Percentiles rank a stretch among this genome's conserved stretches.
These are phyloP conservation scores for Arthrocladium fulminans DNA, from an alignment of 2,329 filamentous ascomycete genomes.

Conservation along the genomic window DNA sequence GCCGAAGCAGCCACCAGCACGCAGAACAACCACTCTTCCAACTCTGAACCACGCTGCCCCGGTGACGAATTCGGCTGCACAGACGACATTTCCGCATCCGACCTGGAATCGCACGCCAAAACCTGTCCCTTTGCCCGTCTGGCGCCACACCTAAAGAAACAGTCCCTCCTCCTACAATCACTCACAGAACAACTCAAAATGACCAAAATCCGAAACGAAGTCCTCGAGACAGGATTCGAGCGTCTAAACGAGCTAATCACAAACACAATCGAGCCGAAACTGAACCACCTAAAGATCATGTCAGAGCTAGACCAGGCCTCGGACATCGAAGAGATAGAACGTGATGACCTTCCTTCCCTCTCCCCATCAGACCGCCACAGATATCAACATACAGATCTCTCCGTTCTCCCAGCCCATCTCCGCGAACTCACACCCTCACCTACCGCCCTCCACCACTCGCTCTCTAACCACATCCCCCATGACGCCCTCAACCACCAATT, in stretches of 20 bases:
- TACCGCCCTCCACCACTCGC: not conserved
- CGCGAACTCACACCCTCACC: slow-evolving; percentile 18
- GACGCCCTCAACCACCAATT: slow-evolving; percentile 8
- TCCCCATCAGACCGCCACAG: too few relatives aligned
- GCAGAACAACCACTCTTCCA: slow-evolving; percentile 10
- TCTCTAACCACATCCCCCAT: slow-evolving; percentile 8
- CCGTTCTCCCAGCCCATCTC: slow-evolving; percentile 18
- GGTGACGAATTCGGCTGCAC: slow-evolving; percentile 34
- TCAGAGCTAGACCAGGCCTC: not conserved
- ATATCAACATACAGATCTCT: slow-evolving; percentile 19
- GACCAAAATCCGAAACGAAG: slow-evolving; percentile 38
- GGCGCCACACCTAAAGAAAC: slow-evolving; percentile 36
- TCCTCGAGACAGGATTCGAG: slow-evolving; percentile 38
- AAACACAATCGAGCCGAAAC: slow-evolving; percentile 14
- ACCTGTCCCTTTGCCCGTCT: slow-evolving; percentile 44
- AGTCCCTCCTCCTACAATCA: slow-evolving; percentile 35
- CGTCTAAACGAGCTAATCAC: slow-evolving; percentile 29
- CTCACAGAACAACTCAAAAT: slow-evolving; percentile 38
- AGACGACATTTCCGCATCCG: slow-evolving; percentile 29
- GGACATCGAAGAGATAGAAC: too few relatives aligned
- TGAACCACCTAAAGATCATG: slow-evolving; percentile 12
- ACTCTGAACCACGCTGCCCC: too few relatives aligned
- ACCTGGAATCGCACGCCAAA: slow-evolving; percentile 36
- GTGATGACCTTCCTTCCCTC: too few relatives aligned
- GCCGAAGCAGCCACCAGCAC: not conserved